Conservation (phyloP, 345 rosid species). For the Ceriops tagal region DNA sequence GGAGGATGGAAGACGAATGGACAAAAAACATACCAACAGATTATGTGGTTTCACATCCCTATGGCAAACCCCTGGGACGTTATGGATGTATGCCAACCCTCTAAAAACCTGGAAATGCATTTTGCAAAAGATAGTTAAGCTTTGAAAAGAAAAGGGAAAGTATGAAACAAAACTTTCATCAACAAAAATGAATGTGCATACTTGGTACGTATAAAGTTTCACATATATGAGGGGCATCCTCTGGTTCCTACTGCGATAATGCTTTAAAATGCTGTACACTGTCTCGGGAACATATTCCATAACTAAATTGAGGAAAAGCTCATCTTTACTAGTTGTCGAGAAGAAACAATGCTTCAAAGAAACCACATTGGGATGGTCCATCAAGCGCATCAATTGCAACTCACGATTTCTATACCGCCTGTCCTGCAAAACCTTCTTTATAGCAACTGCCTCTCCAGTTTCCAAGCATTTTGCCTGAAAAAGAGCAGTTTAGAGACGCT, state of each 20-base stretch:
- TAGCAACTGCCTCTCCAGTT: conserved; percentile 79
- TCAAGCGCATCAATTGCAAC: conserved; percentile 66
- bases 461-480: conserved; percentile 85
- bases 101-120: conserved; percentile 29
- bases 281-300: conserved; percentile 87
- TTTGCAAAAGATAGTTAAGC: conserved; percentile 15
- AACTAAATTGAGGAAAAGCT: conserved; percentile 71
- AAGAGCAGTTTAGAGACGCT: conserved; percentile 7
- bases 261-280: conserved; percentile 59
- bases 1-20: background rate
- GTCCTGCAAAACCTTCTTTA: conserved; percentile 84
- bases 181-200: conserved; percentile 22
- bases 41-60: conserved; percentile 46
- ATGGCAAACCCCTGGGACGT: conserved; percentile 39
- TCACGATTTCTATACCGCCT: conserved; percentile 76
- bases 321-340: conserved; percentile 70
- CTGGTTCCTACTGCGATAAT: conserved; percentile 55
- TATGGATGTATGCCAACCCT: conserved; percentile 39
- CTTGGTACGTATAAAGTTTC: conserved; percentile 79
- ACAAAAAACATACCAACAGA: conserved; percentile 25
- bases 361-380: conserved; percentile 84
- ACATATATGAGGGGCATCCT: conserved; percentile 79
- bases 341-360: conserved; percentile 82
- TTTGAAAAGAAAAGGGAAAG: background rate
- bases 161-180: conserved; percentile 1